phyloP scores from a whole-genome alignment of 2,329 filamentous ascomycete species.

The Fusarium nelsonii region DNA sequence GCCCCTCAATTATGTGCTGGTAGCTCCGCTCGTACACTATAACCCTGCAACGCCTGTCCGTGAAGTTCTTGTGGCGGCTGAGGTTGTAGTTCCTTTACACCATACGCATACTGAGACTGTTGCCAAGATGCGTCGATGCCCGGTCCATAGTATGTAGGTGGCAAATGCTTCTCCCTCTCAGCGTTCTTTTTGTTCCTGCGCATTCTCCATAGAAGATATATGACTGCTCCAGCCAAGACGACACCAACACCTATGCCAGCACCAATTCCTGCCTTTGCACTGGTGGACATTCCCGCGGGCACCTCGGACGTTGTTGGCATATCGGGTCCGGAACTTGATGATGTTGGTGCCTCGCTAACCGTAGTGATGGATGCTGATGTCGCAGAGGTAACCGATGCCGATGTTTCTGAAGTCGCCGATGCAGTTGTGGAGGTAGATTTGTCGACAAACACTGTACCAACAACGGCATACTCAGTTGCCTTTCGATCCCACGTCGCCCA shows the following conservation, averaged over 20 bases:
- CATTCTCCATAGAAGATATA: slow-evolving; percentile 34
- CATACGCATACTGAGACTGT: slow-evolving; percentile 11
- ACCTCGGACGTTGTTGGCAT: background rate
- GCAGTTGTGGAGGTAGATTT: slow-evolving; percentile 6
- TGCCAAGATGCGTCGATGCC: slow-evolving; percentile 14
- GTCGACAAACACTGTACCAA: slow-evolving; percentile 33
- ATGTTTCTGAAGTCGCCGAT: background rate
- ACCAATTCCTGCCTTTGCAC: slow-evolving; percentile 32
- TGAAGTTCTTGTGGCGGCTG: slow-evolving; percentile 25
- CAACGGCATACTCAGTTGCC: slow-evolving; percentile 31
- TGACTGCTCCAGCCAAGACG: background rate
- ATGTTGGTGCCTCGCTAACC: background rate
- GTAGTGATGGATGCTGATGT: slow-evolving; percentile 4
- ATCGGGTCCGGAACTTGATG: background rate
- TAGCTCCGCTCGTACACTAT: slow-evolving; percentile 20
- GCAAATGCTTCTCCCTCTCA: slow-evolving; percentile 2
- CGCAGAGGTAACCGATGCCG: background rate
- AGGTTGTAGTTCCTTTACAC: slow-evolving; percentile 1
- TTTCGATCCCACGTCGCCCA: slow-evolving; percentile 41
- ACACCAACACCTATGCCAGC: slow-evolving; percentile 16
- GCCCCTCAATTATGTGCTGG: slow-evolving; percentile 26
- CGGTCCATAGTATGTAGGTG: background rate
- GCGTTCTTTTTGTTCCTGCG: slow-evolving; percentile 17
- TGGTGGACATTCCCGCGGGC: background rate
- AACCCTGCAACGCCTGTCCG: slow-evolving; percentile 18